Base-by-base conservation (phyloP, 371 early-diverging fungal genomes). In the Mortierella sp. region DNA sequence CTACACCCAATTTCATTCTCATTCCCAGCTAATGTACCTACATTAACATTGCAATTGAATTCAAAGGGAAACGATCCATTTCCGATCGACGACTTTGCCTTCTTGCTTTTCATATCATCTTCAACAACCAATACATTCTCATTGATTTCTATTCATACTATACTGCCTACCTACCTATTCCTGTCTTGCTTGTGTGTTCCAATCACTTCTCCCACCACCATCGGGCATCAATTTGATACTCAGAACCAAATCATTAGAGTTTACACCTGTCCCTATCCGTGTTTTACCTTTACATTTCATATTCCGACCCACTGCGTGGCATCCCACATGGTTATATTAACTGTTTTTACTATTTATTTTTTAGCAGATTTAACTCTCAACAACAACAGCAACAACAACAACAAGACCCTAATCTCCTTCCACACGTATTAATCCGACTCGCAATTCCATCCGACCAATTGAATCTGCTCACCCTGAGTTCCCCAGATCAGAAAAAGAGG, bases 391-490 rank as follows among this genome's bases (percentile, higher is more conserved):
- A 18, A 3, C 18, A 51, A 8, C 22, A 51, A 8, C 51, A 22
- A n/a, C 2, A 18, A 51, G 16, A 51, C n/a, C n/a, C 22, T 51
- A 22, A 18, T 51, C 51, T 51, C 18, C n/a, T 14, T 8, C n/a
- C 51, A n/a, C 1, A n/a, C 51, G 51, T 43, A 9, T 43, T 14
- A 12, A 43, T 43, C 43, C 43, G 43, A 12, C 43, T 43, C 51
- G 39, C 58, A 58, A 30, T 58, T 58, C 26, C 32, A 28, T 58
- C 61, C 32, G 28, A n/a, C n/a, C 49, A 26, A 24, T 28, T 22
- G 22, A 32, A 43, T 22, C 28, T 66, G 64, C 73, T 70, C 73
- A 78, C 64, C 73, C 73, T 78, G 73, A 73, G 63, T 54, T 69
- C 70, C 40, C 32, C 22, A 61, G 58, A 66, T 65, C 66, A 28